Evolutionary conservation across 2,329 filamentous ascomycete genomes (phyloP).

Genomic region (Hypomyces rosellus): DNA sequence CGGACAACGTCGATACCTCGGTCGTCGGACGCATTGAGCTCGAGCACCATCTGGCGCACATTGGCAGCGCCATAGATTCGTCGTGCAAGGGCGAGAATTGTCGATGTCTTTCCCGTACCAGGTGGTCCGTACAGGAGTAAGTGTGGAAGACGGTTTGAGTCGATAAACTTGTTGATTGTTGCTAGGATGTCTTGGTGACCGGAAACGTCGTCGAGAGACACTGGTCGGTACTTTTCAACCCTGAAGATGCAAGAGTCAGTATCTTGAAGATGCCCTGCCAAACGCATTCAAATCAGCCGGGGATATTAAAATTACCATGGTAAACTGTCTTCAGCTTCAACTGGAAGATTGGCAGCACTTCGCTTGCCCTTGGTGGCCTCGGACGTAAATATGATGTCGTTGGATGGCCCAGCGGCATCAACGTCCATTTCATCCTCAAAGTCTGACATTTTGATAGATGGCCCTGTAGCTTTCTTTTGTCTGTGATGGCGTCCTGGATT

Average conservation of each 20-base stretch:
- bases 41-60: conserved; percentile 96
- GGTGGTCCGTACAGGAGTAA: conserved; percentile 94
- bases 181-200: conserved; percentile 96
- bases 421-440: conserved; percentile 57
- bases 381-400: conserved; percentile 62
- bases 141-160: conserved; percentile 88
- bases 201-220: conserved; percentile 83
- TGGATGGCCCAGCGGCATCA: conserved; percentile 41
- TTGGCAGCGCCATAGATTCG: conserved; percentile 89
- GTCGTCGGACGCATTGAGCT: conserved; percentile 95
- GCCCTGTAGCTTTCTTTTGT: neutral
- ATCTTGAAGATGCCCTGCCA: neutral
- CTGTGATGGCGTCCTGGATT: neutral
- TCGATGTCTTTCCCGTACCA: conserved; percentile 96
- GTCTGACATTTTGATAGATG: conserved; percentile 45
- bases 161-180: conserved; percentile 96
- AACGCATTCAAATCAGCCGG: neutral
- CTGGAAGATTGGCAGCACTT: conserved; percentile 83
- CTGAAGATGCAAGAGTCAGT: conserved; percentile 36
- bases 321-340: conserved; percentile 87
- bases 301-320: conserved; percentile 60
- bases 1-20: conserved; percentile 95
- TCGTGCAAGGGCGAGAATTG: conserved; percentile 84
- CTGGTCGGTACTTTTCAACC: conserved; percentile 96
- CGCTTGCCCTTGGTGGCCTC: conserved; percentile 82